These are phyloP conservation scores for Irpex sp. DNA, from an alignment of 1,284 basidiomycete species.

Conservation along the genomic window DNA sequence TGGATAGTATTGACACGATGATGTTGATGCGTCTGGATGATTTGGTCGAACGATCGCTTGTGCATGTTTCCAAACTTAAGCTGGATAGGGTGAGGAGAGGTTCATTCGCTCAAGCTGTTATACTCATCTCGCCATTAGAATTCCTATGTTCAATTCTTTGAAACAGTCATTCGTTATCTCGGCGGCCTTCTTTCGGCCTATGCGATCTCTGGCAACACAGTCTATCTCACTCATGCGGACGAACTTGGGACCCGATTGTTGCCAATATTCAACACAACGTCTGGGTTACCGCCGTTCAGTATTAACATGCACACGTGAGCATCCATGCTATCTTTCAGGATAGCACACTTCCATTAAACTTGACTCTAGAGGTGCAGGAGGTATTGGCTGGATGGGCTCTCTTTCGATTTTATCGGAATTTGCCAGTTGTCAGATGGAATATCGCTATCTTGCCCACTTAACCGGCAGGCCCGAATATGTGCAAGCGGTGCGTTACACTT, in stretches of 20 bases:
- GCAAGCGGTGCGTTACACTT: constrained; percentile 1
- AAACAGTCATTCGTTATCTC: constrained; percentile 66
- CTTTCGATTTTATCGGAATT: constrained; percentile 32
- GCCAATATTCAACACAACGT: constrained; percentile 43
- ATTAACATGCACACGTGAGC: constrained; percentile 37
- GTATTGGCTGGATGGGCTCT: constrained; percentile 8
- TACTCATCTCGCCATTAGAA: constrained; percentile 12
- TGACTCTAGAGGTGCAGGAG: not conserved
- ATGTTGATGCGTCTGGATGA: constrained; percentile 61
- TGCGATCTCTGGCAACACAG: constrained; percentile 50
- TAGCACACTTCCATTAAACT: not conserved
- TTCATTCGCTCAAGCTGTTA: not conserved
- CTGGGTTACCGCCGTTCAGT: constrained; percentile 42
- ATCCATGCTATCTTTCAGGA: not conserved
- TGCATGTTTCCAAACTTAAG: constrained; percentile 54
- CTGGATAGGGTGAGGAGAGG: constrained; percentile 35
- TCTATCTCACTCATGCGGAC: constrained; percentile 42
- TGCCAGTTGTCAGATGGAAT: constrained; percentile 50
- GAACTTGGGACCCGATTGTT: constrained; percentile 42
- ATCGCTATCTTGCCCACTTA: constrained; percentile 49
- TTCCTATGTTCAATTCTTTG: constrained; percentile 50
- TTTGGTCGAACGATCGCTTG: constrained; percentile 63
- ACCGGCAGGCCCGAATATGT: constrained; percentile 34
- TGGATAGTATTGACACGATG: constrained; percentile 74
- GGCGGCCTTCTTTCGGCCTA: constrained; percentile 64